A percentile compares a stretch with the other conserved stretches of the same genome.
Conservation (phyloP, 176 grass and related monocot genomes). For the Carex cristatella region DNA sequence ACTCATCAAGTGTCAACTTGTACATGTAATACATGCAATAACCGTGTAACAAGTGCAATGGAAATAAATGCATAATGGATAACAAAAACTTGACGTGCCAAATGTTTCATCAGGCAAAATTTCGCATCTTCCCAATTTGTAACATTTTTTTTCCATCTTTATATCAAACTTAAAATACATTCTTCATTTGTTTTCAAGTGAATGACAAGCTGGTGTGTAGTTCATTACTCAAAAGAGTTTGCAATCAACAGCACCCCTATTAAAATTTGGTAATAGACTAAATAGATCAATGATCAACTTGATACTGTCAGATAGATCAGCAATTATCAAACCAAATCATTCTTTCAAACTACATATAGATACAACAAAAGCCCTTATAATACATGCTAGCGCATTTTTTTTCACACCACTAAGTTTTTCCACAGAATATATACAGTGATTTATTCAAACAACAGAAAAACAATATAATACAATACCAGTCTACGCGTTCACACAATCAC, state of each 20-base stretch:
- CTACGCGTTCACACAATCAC: neutral
- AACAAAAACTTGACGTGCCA: neutral
- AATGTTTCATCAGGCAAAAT: neutral
- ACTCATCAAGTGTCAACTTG: too few relatives aligned
- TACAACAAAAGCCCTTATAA: neutral
- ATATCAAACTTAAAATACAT: neutral
- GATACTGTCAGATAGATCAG: neutral
- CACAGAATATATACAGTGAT: neutral
- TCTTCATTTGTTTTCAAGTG: neutral
- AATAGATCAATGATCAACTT: neutral
- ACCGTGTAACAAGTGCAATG: neutral
- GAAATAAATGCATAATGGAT: neutral
- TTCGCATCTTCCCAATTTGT: neutral
- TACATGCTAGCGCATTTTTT: neutral
- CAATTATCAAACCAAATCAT: neutral
- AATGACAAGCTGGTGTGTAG: too few relatives aligned
- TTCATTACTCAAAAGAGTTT: neutral
- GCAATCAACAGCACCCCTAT: neutral
- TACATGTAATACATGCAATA: neutral
- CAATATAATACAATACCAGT: neutral
- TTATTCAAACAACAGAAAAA: constrained; percentile 2
- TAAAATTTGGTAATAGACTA: neutral
- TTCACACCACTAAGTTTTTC: neutral
- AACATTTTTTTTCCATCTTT: neutral
- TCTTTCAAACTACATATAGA: neutral